phyloP scores from a whole-genome alignment of 2,329 filamentous ascomycete genomes.

The Alternaria sp. region DNA sequence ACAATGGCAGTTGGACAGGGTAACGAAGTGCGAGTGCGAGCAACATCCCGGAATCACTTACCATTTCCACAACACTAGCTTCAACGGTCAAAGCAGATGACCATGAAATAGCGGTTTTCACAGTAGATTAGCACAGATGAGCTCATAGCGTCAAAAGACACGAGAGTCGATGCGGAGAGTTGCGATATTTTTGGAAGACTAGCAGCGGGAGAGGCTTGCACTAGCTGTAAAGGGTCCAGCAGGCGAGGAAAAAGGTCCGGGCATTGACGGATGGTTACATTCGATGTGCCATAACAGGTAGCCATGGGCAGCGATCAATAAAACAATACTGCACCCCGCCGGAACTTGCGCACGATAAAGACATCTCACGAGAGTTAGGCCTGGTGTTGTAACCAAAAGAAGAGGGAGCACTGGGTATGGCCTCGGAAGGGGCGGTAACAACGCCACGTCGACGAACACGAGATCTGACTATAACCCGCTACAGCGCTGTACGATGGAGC shows the following conservation, averaged over 20 bases:
- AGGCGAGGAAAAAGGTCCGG: slow-evolving; percentile 40
- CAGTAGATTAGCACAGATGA: slow-evolving; percentile 35
- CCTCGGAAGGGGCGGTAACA: neutral
- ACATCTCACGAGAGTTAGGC: slow-evolving; percentile 9
- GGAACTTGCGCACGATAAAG: slow-evolving; percentile 19
- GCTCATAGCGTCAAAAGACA: slow-evolving; percentile 43
- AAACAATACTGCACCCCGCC: slow-evolving; percentile 27
- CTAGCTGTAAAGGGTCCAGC: slow-evolving; percentile 22
- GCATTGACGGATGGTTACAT: slow-evolving; percentile 44
- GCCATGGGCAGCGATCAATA: slow-evolving; percentile 42
- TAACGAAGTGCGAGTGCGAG: slow-evolving; percentile 33
- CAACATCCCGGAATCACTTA: slow-evolving; percentile 31
- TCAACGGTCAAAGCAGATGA: slow-evolving; percentile 40
- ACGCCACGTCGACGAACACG: slow-evolving; percentile 7
- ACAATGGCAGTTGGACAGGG: slow-evolving; percentile 29
- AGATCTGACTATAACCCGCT: neutral
- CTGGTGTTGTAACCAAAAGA: slow-evolving; percentile 10
- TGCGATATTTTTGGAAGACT: slow-evolving; percentile 45
- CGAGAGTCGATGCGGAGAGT: slow-evolving; percentile 39
- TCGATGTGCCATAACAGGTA: slow-evolving; percentile 33
- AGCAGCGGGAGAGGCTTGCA: slow-evolving; percentile 31
- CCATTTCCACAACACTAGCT: slow-evolving; percentile 31
- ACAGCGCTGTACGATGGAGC: slow-evolving; percentile 1
- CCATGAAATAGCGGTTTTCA: slow-evolving; percentile 26
- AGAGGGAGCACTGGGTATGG: neutral